Percentiles rank a stretch among this genome's conserved stretches.
Evolutionary conservation across 306 rosid species (phyloP).

Genomic region (Cercis canadensis): DNA sequence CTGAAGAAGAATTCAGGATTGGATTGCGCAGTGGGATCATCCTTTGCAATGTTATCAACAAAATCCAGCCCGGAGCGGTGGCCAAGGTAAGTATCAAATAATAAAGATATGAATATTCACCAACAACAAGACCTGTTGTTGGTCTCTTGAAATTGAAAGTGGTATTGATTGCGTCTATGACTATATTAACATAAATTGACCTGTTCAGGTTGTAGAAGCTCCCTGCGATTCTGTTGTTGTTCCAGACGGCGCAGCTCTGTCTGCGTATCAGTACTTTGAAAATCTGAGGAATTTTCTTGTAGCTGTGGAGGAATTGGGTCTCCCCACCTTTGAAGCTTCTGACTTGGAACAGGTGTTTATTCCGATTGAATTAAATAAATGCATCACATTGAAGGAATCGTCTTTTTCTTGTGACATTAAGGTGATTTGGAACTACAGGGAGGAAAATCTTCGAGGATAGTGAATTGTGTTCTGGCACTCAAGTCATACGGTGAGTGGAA

Average conservation of each 20-base stretch:
- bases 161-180: no score
- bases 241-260: constrained; percentile 51
- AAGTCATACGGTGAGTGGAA: constrained; percentile 77
- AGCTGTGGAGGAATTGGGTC: constrained; percentile 49
- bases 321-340: constrained; percentile 86
- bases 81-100: constrained; percentile 53
- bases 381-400: no score
- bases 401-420: no score
- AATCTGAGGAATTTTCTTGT: constrained; percentile 55
- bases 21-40: constrained; percentile 90
- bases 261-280: constrained; percentile 53
- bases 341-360: constrained; percentile 77
- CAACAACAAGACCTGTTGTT: not conserved
- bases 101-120: not conserved
- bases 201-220: constrained; percentile 50
- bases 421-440: constrained; percentile 51
- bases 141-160: not conserved
- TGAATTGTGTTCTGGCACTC: constrained; percentile 77
- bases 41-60: constrained; percentile 87
- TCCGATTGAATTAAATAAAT: not conserved
- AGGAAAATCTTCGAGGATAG: constrained; percentile 84
- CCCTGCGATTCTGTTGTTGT: constrained; percentile 35
- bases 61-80: constrained; percentile 78
- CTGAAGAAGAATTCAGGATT: constrained; percentile 86
- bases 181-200: not conserved